Evolutionary conservation across 495 filamentous ascomycete genomes (phyloP).

Genomic region (Evernia prunastri): DNA sequence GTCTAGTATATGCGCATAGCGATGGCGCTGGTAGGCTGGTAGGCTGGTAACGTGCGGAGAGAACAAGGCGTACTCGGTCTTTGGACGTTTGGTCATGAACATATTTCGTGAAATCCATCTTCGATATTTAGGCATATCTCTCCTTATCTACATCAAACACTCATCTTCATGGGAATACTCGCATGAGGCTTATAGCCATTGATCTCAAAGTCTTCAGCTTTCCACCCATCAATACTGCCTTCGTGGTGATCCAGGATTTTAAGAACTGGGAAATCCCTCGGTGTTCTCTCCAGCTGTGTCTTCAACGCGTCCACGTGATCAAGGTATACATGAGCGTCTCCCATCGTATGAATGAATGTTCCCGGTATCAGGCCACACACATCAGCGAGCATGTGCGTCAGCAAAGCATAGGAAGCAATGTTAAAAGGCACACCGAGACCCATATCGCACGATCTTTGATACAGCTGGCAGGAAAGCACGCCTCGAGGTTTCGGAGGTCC

Average conservation of each 20-base stretch:
- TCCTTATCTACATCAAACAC: slow-evolving; percentile 51
- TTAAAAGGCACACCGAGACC: slow-evolving; percentile 97
- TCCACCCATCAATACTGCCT: slow-evolving; percentile 74
- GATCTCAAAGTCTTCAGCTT: slow-evolving; percentile 79
- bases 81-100: too few species aligned
- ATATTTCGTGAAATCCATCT: neutral
- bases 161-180: slow-evolving; percentile 95
- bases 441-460: slow-evolving; percentile 96
- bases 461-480: slow-evolving; percentile 73
- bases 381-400: slow-evolving; percentile 90
- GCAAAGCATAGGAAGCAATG: slow-evolving; percentile 84
- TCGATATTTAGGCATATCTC: neutral
- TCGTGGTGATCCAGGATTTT: slow-evolving; percentile 58
- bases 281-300: slow-evolving; percentile 71
- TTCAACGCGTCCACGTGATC: slow-evolving; percentile 87
- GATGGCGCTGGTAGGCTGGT: slow-evolving; percentile 17
- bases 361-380: slow-evolving; percentile 77
- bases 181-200: slow-evolving; percentile 86
- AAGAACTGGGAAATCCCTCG: slow-evolving; percentile 73
- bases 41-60: too few species aligned
- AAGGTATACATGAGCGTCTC: slow-evolving; percentile 89
- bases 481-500: slow-evolving; percentile 48
- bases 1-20: slow-evolving; percentile 17
- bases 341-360: slow-evolving; percentile 85
- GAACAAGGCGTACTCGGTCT: too few species aligned